Evolutionary conservation across 169 alveolate genomes (phyloP).

Genomic region (Amoebophrya sp.): DNA sequence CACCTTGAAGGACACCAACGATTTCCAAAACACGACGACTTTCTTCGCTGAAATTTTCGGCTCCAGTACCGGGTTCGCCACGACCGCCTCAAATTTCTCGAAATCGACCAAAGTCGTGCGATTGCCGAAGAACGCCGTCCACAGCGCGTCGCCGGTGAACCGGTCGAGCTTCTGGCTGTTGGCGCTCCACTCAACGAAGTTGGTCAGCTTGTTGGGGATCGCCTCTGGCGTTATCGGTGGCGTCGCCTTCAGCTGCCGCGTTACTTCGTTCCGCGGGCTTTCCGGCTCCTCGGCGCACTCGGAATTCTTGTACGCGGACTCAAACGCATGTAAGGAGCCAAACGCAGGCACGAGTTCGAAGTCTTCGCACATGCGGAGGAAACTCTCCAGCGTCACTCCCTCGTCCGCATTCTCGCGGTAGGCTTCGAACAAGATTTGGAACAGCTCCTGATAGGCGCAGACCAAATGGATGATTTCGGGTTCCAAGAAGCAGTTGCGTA

Average conservation of each 20-base stretch:
- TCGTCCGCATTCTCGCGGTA: neutral
- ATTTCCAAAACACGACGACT: neutral
- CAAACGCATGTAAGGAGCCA: neutral
- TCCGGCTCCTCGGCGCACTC: constrained; percentile 19
- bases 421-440: neutral
- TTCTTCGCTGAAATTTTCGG: neutral
- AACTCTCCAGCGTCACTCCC: neutral
- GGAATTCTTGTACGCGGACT: neutral
- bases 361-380: neutral
- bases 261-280: neutral
- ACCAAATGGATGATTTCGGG: neutral
- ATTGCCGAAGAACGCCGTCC: neutral
- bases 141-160: neutral
- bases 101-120: neutral
- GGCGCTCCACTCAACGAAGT: neutral
- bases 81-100: neutral
- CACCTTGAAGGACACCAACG: neutral
- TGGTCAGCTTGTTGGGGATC: neutral
- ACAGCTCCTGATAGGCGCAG: neutral
- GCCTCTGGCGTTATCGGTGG: neutral
- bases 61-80: neutral
- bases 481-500: neutral
- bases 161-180: neutral
- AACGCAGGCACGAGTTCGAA: neutral
- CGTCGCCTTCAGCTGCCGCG: neutral